phyloP scores from a whole-genome alignment of 768 basidiomycete genomes.

The Boletus huronensis region DNA sequence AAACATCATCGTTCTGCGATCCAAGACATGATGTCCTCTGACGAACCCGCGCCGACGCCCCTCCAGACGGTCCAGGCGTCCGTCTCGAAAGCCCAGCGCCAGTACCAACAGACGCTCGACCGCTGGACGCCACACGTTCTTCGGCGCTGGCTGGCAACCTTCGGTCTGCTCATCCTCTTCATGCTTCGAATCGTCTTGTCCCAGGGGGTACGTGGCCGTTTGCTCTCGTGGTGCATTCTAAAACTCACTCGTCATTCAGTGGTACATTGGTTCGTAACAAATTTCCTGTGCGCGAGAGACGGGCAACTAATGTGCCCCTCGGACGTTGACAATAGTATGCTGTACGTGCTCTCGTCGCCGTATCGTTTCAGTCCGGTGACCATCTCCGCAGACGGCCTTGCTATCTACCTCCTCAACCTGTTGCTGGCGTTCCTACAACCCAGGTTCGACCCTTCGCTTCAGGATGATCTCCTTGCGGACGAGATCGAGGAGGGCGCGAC shows the following conservation, averaged over 20 bases:
- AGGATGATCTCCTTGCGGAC: conserved; percentile 89
- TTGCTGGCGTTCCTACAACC: conserved; percentile 97
- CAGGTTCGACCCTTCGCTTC: conserved; percentile 93
- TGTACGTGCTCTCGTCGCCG: conserved; percentile 46
- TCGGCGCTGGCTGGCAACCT: conserved; percentile 85
- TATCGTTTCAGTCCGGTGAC: conserved; percentile 1
- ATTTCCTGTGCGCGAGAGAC: background rate
- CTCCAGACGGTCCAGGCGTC: conserved; percentile 27
- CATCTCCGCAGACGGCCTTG: conserved; percentile 66
- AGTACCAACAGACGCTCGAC: conserved; percentile 89
- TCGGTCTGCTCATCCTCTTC: conserved; percentile 69
- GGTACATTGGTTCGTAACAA: conserved; percentile 80
- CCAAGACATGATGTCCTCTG: conserved; percentile 34
- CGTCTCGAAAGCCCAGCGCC: conserved; percentile 53
- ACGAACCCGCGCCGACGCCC: conserved; percentile 28
- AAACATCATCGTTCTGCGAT: conserved; percentile 7
- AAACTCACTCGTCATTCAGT: conserved; percentile 42
- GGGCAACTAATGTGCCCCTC: background rate
- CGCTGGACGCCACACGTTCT: conserved; percentile 85
- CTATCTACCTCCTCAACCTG: conserved; percentile 94
- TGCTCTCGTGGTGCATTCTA: background rate
- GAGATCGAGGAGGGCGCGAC: conserved; percentile 92
- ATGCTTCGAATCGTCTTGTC: conserved; percentile 80
- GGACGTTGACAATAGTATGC: conserved; percentile 45
- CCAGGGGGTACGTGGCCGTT: conserved; percentile 68